These are phyloP conservation scores for Citrullus amarus DNA, from an alignment of 306 rosid species.

Conservation along the genomic window DNA sequence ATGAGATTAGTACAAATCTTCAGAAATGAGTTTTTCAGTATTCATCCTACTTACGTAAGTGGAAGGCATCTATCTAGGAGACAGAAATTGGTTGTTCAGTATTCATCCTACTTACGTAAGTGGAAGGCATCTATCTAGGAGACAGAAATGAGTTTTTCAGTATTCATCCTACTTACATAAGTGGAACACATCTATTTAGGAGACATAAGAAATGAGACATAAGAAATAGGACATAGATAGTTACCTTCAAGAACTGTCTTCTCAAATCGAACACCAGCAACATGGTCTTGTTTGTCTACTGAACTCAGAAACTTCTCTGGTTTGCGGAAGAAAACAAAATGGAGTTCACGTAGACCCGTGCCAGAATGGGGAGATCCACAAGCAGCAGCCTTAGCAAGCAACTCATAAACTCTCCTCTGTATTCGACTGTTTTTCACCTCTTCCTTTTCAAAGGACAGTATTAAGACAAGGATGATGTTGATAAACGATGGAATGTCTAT, in stretches of 20 bases:
- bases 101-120: too few species aligned
- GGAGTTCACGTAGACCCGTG: conserved; percentile 54
- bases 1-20: not conserved
- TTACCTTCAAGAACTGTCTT: conserved; percentile 66
- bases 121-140: too few species aligned
- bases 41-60: not conserved
- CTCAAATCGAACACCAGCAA: conserved; percentile 60
- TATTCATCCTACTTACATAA: not conserved
- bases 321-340: conserved; percentile 65
- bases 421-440: conserved; percentile 74
- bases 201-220: not conserved
- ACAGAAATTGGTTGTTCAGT: not conserved
- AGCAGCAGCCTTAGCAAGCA: conserved; percentile 68
- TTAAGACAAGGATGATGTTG: conserved; percentile 17
- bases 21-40: not conserved
- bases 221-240: not conserved
- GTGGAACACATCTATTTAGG: not conserved
- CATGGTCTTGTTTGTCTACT: conserved; percentile 30
- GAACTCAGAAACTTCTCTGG: conserved; percentile 64
- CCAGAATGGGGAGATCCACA: conserved; percentile 29
- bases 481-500: not conserved
- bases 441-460: conserved; percentile 54
- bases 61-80: not conserved
- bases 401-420: conserved; percentile 66
- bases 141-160: not conserved